Evolutionary conservation across 1,284 basidiomycete species (phyloP).

Genomic region (Tetrapyrgos nigripes): DNA sequence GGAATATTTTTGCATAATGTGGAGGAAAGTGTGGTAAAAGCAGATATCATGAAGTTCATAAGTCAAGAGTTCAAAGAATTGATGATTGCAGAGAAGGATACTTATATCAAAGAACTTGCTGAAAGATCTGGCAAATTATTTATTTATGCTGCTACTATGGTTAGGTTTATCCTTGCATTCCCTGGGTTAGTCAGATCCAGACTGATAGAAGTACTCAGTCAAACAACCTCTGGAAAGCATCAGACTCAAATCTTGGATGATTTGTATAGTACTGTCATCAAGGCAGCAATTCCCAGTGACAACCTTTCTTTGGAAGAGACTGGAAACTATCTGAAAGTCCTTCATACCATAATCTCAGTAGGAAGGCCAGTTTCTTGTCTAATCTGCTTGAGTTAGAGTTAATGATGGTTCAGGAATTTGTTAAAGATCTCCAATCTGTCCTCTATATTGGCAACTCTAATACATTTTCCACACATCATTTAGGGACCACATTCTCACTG

Average conservation of each 20-base stretch:
- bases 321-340: not conserved
- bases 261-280: not conserved
- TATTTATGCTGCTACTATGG: conserved; percentile 1
- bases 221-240: not conserved
- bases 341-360: not conserved
- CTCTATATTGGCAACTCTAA: not conserved
- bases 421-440: not conserved
- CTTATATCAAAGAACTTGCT: not conserved
- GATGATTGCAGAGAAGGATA: not conserved
- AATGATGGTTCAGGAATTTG: not conserved
- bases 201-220: not conserved
- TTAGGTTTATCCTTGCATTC: not conserved
- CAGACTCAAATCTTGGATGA: not conserved
- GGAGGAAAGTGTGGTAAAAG: not conserved
- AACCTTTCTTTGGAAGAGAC: not conserved
- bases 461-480: conserved; percentile 3
- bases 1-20: not conserved
- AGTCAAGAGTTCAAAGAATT: not conserved
- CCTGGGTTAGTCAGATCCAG: not conserved
- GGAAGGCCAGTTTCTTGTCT: not conserved
- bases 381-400: not conserved
- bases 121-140: conserved; percentile 3
- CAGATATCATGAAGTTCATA: not conserved
- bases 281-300: not conserved
- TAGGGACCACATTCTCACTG: not conserved